A percentile compares a stretch with the other conserved stretches of the same genome.
Conservation (phyloP, 2,329 filamentous ascomycete species). For the Fusarium sp. region DNA sequence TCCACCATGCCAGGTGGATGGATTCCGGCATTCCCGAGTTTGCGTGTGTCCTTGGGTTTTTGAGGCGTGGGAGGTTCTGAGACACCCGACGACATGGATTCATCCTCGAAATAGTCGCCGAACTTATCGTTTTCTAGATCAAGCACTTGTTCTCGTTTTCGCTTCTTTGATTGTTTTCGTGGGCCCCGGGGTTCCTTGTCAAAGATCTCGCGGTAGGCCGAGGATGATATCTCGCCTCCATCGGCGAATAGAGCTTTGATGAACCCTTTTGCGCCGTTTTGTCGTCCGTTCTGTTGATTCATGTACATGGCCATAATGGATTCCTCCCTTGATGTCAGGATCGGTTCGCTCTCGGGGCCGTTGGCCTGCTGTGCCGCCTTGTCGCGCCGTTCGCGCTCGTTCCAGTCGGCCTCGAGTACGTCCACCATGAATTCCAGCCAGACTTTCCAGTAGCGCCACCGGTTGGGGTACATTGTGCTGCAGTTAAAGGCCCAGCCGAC, state of each 20-base stretch:
- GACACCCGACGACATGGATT: constrained; percentile 61
- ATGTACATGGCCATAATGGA: constrained; percentile 74
- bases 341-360: constrained; percentile 38
- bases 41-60: constrained; percentile 47
- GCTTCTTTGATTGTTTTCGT: constrained; percentile 58
- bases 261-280: constrained; percentile 64
- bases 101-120: constrained; percentile 71
- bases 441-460: constrained; percentile 85
- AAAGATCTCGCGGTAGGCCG: constrained; percentile 75
- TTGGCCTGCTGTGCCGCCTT: constrained; percentile 44
- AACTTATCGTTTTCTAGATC: constrained; percentile 71
- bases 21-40: constrained; percentile 34
- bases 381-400: constrained; percentile 66
- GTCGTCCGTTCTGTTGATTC: constrained; percentile 57
- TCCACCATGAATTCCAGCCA: constrained; percentile 87
- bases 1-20: constrained; percentile 55
- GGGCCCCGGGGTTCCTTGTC: constrained; percentile 66
- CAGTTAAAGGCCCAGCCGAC: constrained; percentile 96
- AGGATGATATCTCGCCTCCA: constrained; percentile 64
- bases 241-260: constrained; percentile 77
- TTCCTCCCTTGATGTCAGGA: constrained; percentile 54
- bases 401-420: constrained; percentile 78
- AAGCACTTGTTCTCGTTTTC: constrained; percentile 60
- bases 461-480: constrained; percentile 75
- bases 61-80: constrained; percentile 61